phyloP scores from a whole-genome alignment of 805 yeast species.

The Wickerhamiella azyma region DNA sequence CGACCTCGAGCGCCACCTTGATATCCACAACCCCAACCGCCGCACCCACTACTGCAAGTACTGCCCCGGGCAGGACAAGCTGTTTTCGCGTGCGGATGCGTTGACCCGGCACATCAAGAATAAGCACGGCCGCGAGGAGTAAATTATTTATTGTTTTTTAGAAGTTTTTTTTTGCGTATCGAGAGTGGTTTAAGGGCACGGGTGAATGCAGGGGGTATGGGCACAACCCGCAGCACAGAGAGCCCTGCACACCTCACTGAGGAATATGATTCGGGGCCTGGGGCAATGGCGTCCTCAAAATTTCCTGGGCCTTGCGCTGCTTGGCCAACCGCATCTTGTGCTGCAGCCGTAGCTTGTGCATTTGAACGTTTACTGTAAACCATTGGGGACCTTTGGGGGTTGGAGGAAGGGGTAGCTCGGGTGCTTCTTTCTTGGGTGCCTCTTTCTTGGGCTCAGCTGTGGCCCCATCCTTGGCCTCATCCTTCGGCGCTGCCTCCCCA shows the following conservation, averaged over 20 bases:
- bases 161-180: neutral
- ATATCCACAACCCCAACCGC: slow-evolving; percentile 8
- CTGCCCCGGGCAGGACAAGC: slow-evolving; percentile 2
- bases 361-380: neutral
- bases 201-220: too few species aligned
- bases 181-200: too few species aligned
- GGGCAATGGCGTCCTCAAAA: slow-evolving; percentile 1
- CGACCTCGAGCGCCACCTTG: slow-evolving; percentile 5
- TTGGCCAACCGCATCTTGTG: neutral
- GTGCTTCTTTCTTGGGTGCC: too few species aligned
- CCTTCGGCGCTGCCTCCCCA: slow-evolving; percentile 1
- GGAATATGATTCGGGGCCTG: slow-evolving; percentile 1
- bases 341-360: slow-evolving; percentile 5
- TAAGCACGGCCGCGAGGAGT: slow-evolving; percentile 2
- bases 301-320: neutral
- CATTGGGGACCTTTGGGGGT: slow-evolving; percentile 1
- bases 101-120: slow-evolving; percentile 7
- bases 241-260: neutral
- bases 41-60: neutral
- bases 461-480: neutral
- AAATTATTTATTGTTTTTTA: neutral
- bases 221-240: too few species aligned
- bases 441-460: neutral
- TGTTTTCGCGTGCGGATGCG: slow-evolving; percentile 5
- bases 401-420: neutral